These are phyloP conservation scores for Neostapfia colusana DNA, from an alignment of 176 grass and related monocot species.

Conservation along the genomic window DNA sequence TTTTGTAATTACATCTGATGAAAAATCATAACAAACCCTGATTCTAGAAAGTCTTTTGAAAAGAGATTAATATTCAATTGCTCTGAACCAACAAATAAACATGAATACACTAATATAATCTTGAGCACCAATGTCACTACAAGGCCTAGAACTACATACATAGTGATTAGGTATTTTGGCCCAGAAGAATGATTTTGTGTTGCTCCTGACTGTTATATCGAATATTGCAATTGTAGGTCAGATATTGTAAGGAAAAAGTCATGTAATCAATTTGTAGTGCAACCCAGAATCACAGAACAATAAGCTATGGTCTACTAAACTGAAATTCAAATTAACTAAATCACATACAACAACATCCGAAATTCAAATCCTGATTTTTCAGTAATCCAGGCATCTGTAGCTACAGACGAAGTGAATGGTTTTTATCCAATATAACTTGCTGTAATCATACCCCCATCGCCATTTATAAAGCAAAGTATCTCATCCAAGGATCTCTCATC, in stretches of 20 bases:
- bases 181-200: not conserved
- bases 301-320: not conserved
- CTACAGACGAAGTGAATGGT: not conserved
- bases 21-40: not conserved
- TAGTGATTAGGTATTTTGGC: not conserved
- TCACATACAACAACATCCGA: not conserved
- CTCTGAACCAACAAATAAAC: not conserved
- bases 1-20: not conserved
- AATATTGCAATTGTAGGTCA: slow-evolving; percentile 9
- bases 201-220: not conserved
- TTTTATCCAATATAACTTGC: slow-evolving; percentile 29
- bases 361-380: not conserved
- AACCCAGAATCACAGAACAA: not conserved
- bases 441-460: slow-evolving; percentile 76
- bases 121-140: not conserved
- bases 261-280: not conserved
- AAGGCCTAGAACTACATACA: not conserved
- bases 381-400: not conserved
- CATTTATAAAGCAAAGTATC: slow-evolving; percentile 99
- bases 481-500: slow-evolving; percentile 98
- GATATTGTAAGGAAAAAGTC: not conserved
- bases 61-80: not conserved
- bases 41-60: not conserved
- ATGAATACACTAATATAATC: not conserved
- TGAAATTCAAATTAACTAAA: no score